Conservation (phyloP, 306 rosid species). For the Hippophae gyantsensis region DNA sequence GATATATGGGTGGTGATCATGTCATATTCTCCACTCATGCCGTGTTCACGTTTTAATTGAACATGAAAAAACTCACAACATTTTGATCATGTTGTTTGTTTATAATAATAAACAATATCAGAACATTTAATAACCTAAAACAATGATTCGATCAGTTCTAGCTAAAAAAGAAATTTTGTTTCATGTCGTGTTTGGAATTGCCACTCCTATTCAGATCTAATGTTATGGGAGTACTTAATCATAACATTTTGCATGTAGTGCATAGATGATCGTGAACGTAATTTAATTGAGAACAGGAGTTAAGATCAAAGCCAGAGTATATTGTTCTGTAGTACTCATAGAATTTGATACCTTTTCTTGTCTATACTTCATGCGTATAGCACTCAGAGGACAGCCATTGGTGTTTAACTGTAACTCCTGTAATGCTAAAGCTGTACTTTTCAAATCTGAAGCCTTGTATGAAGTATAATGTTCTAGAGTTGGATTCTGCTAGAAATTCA, state of each 20-base stretch:
- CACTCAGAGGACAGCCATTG: slow-evolving; percentile 48
- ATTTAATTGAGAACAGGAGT: background rate
- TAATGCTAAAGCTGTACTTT: slow-evolving; percentile 53
- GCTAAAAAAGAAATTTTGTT: too few relatives aligned
- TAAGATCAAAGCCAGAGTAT: background rate
- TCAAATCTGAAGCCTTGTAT: slow-evolving; percentile 69
- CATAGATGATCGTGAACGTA: background rate
- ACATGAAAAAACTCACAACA: background rate
- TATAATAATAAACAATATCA: too few relatives aligned
- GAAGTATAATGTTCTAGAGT: slow-evolving; percentile 65
- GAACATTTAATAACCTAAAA: too few relatives aligned
- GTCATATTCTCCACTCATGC: background rate
- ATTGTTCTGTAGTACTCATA: background rate
- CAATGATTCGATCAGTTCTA: too few relatives aligned
- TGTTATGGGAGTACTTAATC: too few relatives aligned
- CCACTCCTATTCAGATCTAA: too few relatives aligned
- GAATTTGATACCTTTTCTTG: slow-evolving; percentile 53
- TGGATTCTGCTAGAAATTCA: slow-evolving; percentile 50
- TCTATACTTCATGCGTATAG: slow-evolving; percentile 57
- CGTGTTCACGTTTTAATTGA: too few relatives aligned
- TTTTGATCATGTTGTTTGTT: too few relatives aligned
- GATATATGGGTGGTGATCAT: background rate
- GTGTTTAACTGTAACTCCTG: slow-evolving; percentile 69
- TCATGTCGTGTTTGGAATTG: too few relatives aligned
- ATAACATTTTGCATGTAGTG: too few relatives aligned